A percentile compares a stretch with the other conserved stretches of the same genome.
phyloP scores from a whole-genome alignment of 2,329 filamentous ascomycete genomes.

The Trichoderma sp. region DNA sequence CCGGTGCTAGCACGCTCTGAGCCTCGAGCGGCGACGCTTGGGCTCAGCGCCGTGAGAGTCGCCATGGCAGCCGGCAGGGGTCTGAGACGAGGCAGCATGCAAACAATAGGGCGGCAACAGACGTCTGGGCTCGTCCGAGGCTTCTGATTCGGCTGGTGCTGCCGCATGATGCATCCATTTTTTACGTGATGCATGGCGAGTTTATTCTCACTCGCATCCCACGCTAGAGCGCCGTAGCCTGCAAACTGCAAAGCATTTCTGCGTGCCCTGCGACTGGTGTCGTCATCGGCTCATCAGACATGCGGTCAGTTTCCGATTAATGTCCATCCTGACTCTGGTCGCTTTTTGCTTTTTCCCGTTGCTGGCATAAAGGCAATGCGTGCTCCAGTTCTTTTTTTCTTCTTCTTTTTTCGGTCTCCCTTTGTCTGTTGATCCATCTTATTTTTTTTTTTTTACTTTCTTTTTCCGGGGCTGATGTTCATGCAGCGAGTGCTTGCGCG shows the following conservation, averaged over 20 bases:
- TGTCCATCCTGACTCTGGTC: background rate
- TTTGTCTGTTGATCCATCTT: conserved; percentile 2
- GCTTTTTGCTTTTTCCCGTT: background rate
- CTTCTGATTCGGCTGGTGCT: conserved; percentile 21
- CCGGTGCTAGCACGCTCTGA: conserved; percentile 7
- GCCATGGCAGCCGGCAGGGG: conserved; percentile 34
- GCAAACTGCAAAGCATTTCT: conserved; percentile 13
- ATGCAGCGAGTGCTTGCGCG: conserved; percentile 10
- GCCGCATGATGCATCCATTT: conserved; percentile 17
- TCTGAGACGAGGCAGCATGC: conserved; percentile 29
- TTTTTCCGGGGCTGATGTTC: background rate
- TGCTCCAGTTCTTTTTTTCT: background rate
- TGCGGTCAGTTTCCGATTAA: conserved; percentile 26
- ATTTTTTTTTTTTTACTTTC: background rate
- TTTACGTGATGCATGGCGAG: conserved; percentile 19
- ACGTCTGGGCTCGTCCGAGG: background rate
- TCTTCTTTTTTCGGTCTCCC: background rate
- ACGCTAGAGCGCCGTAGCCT: conserved; percentile 8
- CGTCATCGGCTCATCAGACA: conserved; percentile 26
- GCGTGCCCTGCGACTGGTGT: conserved; percentile 8
- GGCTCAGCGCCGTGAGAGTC: conserved; percentile 26
- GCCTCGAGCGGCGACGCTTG: background rate
- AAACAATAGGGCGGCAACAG: conserved; percentile 29
- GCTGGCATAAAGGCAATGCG: conserved; percentile 7
- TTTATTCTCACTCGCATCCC: conserved; percentile 20